Percentiles rank a stretch among this genome's conserved stretches.
phyloP scores from a whole-genome alignment of 2,329 filamentous ascomycete species.

The Fonsecaea monophora region DNA sequence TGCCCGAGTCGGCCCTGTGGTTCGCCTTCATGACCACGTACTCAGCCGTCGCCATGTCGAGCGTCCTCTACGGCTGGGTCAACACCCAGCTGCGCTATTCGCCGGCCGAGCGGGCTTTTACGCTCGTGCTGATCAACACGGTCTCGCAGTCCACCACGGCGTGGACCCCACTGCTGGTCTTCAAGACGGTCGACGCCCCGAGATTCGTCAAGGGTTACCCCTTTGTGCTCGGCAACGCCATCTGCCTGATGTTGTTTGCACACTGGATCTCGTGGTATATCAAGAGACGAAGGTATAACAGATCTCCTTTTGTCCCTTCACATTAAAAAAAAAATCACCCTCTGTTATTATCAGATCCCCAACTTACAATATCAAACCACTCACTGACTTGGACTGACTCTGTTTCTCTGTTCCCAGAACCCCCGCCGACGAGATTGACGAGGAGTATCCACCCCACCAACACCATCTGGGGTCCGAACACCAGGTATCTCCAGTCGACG shows the following conservation, averaged over 20 bases:
- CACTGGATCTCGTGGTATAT: slow-evolving; percentile 39
- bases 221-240: slow-evolving; percentile 50
- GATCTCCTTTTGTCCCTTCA: not conserved
- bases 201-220: slow-evolving; percentile 53
- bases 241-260: slow-evolving; percentile 46
- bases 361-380: not conserved
- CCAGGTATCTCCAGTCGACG: not conserved
- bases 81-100: slow-evolving; percentile 58
- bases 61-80: slow-evolving; percentile 44
- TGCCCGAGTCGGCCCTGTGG: slow-evolving; percentile 39
- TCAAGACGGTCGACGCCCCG: slow-evolving; percentile 55
- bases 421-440: not conserved
- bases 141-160: slow-evolving; percentile 63
- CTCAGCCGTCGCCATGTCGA: slow-evolving; percentile 26
- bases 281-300: not conserved
- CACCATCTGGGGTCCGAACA: not conserved
- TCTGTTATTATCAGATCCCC: not conserved
- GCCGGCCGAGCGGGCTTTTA: slow-evolving; percentile 57
- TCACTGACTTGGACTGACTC: too few relatives aligned
- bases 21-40: slow-evolving; percentile 29
- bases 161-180: slow-evolving; percentile 63
- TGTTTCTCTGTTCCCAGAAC: not conserved
- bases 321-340: not conserved
- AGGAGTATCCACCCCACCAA: not conserved
- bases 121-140: slow-evolving; percentile 59